These are phyloP conservation scores for Terfezia claveryi DNA, from an alignment of 495 filamentous ascomycete species.

Conservation along the genomic window DNA sequence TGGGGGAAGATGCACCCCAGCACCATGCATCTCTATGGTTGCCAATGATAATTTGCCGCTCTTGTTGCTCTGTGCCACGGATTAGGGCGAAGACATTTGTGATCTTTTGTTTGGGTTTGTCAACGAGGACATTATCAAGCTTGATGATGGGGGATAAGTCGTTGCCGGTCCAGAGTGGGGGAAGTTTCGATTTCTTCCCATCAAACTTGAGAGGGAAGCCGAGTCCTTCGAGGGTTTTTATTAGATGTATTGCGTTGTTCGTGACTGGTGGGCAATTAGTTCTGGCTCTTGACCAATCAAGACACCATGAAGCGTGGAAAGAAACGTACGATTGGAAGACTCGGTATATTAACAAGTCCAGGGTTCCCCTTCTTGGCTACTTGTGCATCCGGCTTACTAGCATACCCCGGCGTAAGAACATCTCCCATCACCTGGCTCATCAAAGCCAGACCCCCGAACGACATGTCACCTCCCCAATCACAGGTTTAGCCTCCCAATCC, in stretches of 20 bases:
- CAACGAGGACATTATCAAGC: slow-evolving; percentile 75
- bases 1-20: slow-evolving; percentile 66
- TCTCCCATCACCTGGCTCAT: slow-evolving; percentile 71
- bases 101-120: slow-evolving; percentile 57
- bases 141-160: slow-evolving; percentile 51
- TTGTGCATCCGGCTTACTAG: slow-evolving; percentile 45
- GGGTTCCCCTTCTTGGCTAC: slow-evolving; percentile 44
- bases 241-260: slow-evolving; percentile 64
- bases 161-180: slow-evolving; percentile 50
- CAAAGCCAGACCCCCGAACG: slow-evolving; percentile 52
- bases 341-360: slow-evolving; percentile 64
- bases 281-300: too few species aligned
- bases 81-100: slow-evolving; percentile 79
- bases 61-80: slow-evolving; percentile 51
- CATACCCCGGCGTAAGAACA: slow-evolving; percentile 69
- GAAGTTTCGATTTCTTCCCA: too few species aligned
- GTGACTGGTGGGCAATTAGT: slow-evolving; percentile 24
- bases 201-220: slow-evolving; percentile 32
- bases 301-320: neutral
- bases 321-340: slow-evolving; percentile 40
- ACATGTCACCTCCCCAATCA: slow-evolving; percentile 60
- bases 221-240: slow-evolving; percentile 57
- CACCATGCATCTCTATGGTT: slow-evolving; percentile 91
- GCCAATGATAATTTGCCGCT: slow-evolving; percentile 76
- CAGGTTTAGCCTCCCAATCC: slow-evolving; percentile 31